A percentile compares a stretch with the other conserved stretches of the same genome.
Conservation (phyloP, 306 rosid species). For the Crotalaria pallida region DNA sequence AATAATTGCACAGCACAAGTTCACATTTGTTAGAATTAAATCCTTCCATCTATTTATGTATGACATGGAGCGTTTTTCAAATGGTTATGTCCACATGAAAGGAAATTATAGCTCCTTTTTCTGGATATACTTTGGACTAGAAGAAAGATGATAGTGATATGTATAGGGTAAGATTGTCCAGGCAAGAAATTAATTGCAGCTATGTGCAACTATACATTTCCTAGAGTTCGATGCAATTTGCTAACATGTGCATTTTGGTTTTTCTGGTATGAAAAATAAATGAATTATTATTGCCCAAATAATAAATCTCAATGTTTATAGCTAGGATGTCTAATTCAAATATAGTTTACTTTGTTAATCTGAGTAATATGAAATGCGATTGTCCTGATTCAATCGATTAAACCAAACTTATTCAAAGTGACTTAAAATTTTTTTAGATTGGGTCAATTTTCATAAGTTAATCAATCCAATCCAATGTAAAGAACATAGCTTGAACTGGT, state of each 20-base stretch:
- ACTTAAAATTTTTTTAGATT: too few species aligned
- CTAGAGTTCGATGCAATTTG: not conserved
- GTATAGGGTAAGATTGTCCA: constrained; percentile 16
- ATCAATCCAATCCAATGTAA: too few species aligned
- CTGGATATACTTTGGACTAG: constrained; percentile 19
- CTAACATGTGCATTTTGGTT: not conserved
- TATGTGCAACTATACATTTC: constrained; percentile 6
- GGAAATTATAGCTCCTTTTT: constrained; percentile 33
- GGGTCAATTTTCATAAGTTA: not conserved
- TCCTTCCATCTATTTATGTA: constrained; percentile 18
- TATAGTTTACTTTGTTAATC: too few species aligned
- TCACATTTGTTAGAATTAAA: constrained; percentile 27
- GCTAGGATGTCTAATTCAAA: not conserved
- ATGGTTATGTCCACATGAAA: constrained; percentile 33
- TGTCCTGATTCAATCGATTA: too few species aligned
- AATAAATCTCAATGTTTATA: not conserved
- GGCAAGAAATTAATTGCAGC: constrained; percentile 22
- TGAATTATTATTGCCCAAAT: not conserved
- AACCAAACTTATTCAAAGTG: too few species aligned
- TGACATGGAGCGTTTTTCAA: constrained; percentile 32
- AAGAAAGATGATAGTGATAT: constrained; percentile 5
- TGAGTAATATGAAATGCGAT: too few species aligned
- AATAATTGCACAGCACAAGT: constrained; percentile 49
- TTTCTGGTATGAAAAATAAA: not conserved
- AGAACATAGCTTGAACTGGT: too few species aligned